phyloP scores from a whole-genome alignment of 345 rosid genomes.

The Heritiera littoralis region DNA sequence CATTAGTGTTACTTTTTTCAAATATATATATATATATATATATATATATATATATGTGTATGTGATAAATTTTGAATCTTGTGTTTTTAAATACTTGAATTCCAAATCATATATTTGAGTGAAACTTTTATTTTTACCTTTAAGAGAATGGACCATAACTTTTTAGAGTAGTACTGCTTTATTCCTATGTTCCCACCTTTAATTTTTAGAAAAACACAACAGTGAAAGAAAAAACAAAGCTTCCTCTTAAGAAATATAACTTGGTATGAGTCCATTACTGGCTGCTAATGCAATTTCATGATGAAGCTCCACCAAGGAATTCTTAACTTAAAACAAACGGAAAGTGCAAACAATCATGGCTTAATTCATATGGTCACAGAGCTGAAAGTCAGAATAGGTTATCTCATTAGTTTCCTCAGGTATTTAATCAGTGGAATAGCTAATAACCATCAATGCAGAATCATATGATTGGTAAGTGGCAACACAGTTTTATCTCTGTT shows the following conservation, averaged over 20 bases:
- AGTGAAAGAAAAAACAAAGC: background rate
- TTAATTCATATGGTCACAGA: background rate
- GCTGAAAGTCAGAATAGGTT: background rate
- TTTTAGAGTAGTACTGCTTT: background rate
- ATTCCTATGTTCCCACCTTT: background rate
- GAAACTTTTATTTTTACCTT: background rate
- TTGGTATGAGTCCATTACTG: background rate
- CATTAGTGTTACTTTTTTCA: too few species aligned
- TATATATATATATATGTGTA: too few species aligned
- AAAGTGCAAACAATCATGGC: background rate
- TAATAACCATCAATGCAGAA: background rate
- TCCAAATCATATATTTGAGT: background rate
- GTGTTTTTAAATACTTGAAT: background rate
- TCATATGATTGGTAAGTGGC: slow-evolving; percentile 32
- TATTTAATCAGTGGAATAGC: background rate
- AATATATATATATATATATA: too few species aligned
- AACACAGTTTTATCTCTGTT: background rate
- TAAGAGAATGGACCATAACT: background rate
- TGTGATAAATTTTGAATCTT: background rate
- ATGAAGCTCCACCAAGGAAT: background rate
- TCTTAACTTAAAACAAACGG: background rate
- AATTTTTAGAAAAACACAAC: background rate
- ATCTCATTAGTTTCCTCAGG: background rate
- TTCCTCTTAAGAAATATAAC: background rate
- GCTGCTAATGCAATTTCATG: background rate